Evolutionary conservation across 192 early-diverging fungal species (phyloP).

Genomic region (Entomortierella beljakovae): DNA sequence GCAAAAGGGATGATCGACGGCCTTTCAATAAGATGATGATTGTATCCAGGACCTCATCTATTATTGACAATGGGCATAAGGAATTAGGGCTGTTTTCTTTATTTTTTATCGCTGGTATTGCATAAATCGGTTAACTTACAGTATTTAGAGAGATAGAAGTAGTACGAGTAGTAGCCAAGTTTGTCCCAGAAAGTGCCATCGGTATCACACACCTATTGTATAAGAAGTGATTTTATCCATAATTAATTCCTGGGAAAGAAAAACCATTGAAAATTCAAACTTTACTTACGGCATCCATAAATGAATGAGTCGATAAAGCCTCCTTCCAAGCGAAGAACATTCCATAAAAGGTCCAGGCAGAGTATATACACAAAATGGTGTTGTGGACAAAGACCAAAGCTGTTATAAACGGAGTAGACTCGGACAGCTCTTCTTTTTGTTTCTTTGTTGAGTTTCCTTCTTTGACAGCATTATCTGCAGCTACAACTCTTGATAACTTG

Average conservation of each 20-base stretch:
- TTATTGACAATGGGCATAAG: no score
- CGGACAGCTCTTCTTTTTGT: constrained; percentile 37
- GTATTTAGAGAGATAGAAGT: constrained; percentile 85
- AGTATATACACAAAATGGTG: constrained; percentile 71
- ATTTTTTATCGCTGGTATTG: neutral
- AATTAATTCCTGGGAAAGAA: neutral
- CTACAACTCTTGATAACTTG: constrained; percentile 54
- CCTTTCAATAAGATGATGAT: constrained; percentile 81
- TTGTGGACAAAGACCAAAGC: constrained; percentile 75
- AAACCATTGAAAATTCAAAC: neutral
- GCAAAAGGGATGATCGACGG: constrained; percentile 67
- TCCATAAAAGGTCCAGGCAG: constrained; percentile 69
- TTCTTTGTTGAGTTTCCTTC: neutral
- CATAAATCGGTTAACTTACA: constrained; percentile 35
- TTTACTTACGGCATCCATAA: constrained; percentile 56
- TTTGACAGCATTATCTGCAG: constrained; percentile 40
- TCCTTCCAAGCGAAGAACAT: constrained; percentile 62
- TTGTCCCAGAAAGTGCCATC: constrained; percentile 65
- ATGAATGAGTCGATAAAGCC: constrained; percentile 56
- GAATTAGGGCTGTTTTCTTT: no score
- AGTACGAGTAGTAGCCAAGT: constrained; percentile 75
- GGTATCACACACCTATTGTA: constrained; percentile 64
- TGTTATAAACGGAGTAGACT: constrained; percentile 61
- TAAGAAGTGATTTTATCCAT: neutral
- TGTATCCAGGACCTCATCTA: constrained; percentile 79